phyloP scores from a whole-genome alignment of 1,284 basidiomycete species.

The Marasmius fiardii region DNA sequence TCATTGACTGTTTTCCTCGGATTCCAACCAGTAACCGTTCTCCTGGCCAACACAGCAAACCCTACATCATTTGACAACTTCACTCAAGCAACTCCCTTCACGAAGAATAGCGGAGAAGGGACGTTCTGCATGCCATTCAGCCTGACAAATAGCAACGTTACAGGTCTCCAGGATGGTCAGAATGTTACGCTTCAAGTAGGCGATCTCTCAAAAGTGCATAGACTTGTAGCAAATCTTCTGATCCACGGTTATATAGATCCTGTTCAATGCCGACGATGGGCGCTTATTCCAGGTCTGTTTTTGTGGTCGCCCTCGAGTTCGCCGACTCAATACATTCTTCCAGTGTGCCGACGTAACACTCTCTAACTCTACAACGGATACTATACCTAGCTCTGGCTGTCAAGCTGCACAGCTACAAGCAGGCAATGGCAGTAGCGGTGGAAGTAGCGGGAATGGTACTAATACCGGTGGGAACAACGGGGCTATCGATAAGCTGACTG shows the following conservation, averaged over 20 bases:
- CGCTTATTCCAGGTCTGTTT: constrained; percentile 57
- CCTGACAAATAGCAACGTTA: constrained; percentile 45
- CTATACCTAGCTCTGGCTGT: constrained; percentile 30
- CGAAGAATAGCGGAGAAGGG: constrained; percentile 51
- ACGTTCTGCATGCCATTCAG: constrained; percentile 60
- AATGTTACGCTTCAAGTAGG: constrained; percentile 58
- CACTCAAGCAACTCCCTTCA: constrained; percentile 49
- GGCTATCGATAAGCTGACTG: background rate
- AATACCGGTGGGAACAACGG: background rate
- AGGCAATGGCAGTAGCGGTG: background rate
- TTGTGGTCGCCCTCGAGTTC: too few relatives aligned
- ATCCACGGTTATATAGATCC: constrained; percentile 28
- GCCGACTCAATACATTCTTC: background rate
- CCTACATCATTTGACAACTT: constrained; percentile 62
- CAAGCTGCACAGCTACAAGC: background rate
- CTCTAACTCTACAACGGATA: constrained; percentile 38
- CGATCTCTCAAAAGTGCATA: background rate
- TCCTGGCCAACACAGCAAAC: constrained; percentile 52
- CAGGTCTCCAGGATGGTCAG: constrained; percentile 45
- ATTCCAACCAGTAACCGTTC: constrained; percentile 52
- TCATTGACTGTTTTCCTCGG: constrained; percentile 5
- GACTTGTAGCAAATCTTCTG: background rate
- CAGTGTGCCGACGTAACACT: constrained; percentile 75
- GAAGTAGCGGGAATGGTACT: background rate
- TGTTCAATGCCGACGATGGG: constrained; percentile 66